Conservation (phyloP, 2,329 filamentous ascomycete species). For the Gaeumannomyces sp. region DNA sequence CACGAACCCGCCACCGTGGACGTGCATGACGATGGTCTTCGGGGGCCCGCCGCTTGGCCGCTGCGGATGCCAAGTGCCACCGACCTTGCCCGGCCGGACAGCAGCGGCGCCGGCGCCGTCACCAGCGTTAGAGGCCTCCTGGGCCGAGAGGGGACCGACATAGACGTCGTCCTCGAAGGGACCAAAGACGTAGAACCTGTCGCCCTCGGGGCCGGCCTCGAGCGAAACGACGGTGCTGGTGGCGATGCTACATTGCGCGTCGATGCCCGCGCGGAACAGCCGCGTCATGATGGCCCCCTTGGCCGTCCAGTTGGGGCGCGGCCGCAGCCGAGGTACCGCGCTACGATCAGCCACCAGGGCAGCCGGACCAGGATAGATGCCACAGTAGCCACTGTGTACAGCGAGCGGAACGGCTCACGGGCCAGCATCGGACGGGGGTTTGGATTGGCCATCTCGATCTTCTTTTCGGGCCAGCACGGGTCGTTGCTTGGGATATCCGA, state of each 20-base stretch:
- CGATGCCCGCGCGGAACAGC: slow-evolving; percentile 4
- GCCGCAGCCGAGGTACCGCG: slow-evolving; percentile 14
- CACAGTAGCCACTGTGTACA: background rate
- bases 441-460: background rate
- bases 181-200: background rate
- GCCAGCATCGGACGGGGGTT: background rate
- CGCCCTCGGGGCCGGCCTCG: slow-evolving; percentile 11
- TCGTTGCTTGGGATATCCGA: too few species aligned
- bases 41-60: background rate
- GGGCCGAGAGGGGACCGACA: slow-evolving; percentile 14
- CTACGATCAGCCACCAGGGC: slow-evolving; percentile 12
- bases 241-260: slow-evolving; percentile 8
- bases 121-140: background rate
- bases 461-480: background rate
- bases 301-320: slow-evolving; percentile 13
- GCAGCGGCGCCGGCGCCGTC: too few species aligned
- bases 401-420: too few species aligned
- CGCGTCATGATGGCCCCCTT: slow-evolving; percentile 12
- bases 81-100: slow-evolving; percentile 9
- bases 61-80: slow-evolving; percentile 21
- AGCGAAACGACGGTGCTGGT: slow-evolving; percentile 12
- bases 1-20: slow-evolving; percentile 44
- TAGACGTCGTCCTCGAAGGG: slow-evolving; percentile 10
- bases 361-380: slow-evolving; percentile 11
- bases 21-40: slow-evolving; percentile 34